Evolutionary conservation across 1,139 yeast genomes (phyloP).

Genomic region (Sugiyamaella castrensis): DNA sequence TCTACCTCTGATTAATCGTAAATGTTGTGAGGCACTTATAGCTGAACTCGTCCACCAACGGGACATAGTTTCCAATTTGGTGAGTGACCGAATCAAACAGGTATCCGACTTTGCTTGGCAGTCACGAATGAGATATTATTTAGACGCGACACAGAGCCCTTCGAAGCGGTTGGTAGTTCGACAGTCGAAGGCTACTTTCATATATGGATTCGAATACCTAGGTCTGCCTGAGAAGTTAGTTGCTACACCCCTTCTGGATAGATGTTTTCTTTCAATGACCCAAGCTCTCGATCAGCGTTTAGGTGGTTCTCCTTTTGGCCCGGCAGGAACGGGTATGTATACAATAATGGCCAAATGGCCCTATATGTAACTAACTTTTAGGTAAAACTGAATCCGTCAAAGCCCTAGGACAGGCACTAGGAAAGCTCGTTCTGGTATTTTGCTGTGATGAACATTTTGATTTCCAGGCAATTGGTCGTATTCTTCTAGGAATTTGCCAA

Average conservation of each 20-base stretch:
- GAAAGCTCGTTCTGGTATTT: conserved; percentile 79
- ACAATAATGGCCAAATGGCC: no score
- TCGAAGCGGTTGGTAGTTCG: conserved; percentile 43
- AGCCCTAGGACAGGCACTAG: conserved; percentile 76
- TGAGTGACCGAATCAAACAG: conserved; percentile 19
- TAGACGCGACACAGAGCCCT: conserved; percentile 27
- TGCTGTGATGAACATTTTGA: conserved; percentile 92
- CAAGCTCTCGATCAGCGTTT: conserved; percentile 68
- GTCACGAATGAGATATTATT: conserved; percentile 53
- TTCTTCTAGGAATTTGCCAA: conserved; percentile 76
- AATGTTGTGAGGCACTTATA: conserved; percentile 56
- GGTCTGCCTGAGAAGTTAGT: conserved; percentile 77
- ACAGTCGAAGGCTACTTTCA: conserved; percentile 53
- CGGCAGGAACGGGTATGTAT: conserved; percentile 89
- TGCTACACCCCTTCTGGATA: conserved; percentile 67
- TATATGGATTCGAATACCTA: conserved; percentile 78
- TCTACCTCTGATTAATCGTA: conserved; percentile 40
- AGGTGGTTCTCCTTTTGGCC: conserved; percentile 95
- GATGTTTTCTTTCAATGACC: conserved; percentile 65
- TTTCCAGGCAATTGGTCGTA: conserved; percentile 73
- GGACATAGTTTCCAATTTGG: conserved; percentile 41
- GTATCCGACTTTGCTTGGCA: conserved; percentile 46
- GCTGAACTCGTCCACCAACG: conserved; percentile 67
- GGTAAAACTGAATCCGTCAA: conserved; percentile 83
- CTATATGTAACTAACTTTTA: conserved; percentile 13